A percentile compares a stretch with the other conserved stretches of the same genome.
Conservation (phyloP, 768 basidiomycete species). For the Gymnopilus junonius region DNA sequence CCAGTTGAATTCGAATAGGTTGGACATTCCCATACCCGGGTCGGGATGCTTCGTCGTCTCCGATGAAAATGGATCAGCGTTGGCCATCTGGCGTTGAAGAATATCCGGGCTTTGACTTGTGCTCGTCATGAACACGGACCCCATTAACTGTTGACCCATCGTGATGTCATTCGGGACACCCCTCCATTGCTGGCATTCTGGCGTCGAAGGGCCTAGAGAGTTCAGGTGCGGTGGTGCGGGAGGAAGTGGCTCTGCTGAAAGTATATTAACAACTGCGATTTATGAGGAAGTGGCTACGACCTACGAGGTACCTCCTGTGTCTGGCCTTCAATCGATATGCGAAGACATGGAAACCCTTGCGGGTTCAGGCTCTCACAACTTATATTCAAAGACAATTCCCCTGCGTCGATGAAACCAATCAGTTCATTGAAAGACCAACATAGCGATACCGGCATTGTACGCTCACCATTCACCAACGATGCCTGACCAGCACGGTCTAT, state of each 20-base stretch:
- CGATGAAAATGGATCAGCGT: not conserved
- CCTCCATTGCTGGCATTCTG: not conserved
- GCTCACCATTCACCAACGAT: not conserved
- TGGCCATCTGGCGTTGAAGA: not conserved
- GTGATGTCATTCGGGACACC: not conserved
- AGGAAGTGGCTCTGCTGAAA: not conserved
- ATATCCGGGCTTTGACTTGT: not conserved
- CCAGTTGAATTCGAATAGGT: not conserved
- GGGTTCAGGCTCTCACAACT: not conserved
- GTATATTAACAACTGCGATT: not conserved
- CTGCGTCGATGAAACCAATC: not conserved
- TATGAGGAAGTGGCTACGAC: no score
- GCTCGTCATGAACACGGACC: not conserved
- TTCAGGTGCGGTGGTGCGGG: not conserved
- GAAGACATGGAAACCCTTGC: not conserved
- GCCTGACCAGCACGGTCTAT: not conserved
- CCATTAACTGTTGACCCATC: not conserved
- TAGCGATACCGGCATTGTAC: not conserved
- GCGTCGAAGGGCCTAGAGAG: not conserved
- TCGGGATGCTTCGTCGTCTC: not conserved
- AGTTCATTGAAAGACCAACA: no score
- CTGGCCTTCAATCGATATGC: not conserved
- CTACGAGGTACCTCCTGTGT: not conserved
- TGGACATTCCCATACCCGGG: not conserved
- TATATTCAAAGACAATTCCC: slow-evolving; percentile 1